Evolutionary conservation across 768 basidiomycete species (phyloP), one percentile per base, ranked within the genome.

Genomic region (Tulasnella calospora): DNA sequence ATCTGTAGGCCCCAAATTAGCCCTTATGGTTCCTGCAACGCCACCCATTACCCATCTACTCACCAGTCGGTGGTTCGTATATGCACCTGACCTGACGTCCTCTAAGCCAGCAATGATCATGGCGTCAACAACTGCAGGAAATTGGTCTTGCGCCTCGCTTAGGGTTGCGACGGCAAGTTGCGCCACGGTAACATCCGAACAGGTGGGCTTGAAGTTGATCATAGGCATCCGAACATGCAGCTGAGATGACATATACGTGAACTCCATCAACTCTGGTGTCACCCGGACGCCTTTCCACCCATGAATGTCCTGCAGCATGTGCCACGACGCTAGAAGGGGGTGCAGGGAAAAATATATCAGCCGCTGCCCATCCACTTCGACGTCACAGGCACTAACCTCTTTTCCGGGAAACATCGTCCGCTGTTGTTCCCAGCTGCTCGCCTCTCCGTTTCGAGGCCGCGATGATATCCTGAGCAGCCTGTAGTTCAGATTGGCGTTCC

Each of bases 371-470:
- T 51, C 51, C 0, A 6, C 7, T n/a, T 0, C 23, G 33, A 27
- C 27, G 57, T 23, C 55, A 5, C 15, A 40, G 17, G 5, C 38
- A 30, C 44, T 74, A 33, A 77, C 76, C 41, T 70, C 47, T 71
- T 5, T 47, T 33, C 7, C 69, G 69, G 5, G 69, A 35, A 30
- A 77, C 76, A 51, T 77, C 76, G 19, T 77, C 76, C 27, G 36
- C 40, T n/a, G 76, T 77, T 30, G 76, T 77, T 38, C 76, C 76
- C 70, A 77, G n/a, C 15, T 36, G 36, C 57, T 77, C 76, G 27
- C 76, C 76, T n/a, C 70, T 38, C 13, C 67, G 36, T 27, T 77
- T 77, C 17, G 76, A 69, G 21, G 35, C n/a, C n/a, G 35, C 70
- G 36, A 77, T 77, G 27, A 47, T 71, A 69, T 77, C 76, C 30